A percentile compares a stretch with the other conserved stretches of the same genome.
Evolutionary conservation across 805 yeast genomes (phyloP).

Genomic region (Zygosaccharomyces gambellarensis): DNA sequence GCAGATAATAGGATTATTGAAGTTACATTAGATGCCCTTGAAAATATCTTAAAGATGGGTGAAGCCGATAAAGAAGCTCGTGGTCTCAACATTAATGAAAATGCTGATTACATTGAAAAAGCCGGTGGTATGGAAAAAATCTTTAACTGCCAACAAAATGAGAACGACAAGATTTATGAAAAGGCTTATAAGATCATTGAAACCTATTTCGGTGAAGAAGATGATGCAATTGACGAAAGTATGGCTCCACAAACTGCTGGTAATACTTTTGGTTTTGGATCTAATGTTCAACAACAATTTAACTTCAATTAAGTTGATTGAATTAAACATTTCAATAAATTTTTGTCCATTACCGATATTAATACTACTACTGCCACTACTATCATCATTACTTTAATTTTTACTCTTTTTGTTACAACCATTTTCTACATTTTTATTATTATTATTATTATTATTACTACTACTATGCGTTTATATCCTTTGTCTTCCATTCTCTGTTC

Average conservation of each 20-base stretch:
- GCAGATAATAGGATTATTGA: slow-evolving; percentile 91
- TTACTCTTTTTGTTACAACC: background rate
- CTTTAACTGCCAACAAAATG: slow-evolving; percentile 85
- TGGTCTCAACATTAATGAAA: slow-evolving; percentile 67
- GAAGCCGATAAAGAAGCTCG: slow-evolving; percentile 82
- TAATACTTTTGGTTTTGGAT: slow-evolving; percentile 84
- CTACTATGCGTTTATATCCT: too few relatives aligned
- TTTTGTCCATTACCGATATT: background rate
- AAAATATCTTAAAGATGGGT: slow-evolving; percentile 90
- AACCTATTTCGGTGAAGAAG: slow-evolving; percentile 84
- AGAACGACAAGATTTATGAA: slow-evolving; percentile 85
- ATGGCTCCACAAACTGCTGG: slow-evolving; percentile 75
- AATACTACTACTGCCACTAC: background rate
- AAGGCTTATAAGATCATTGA: slow-evolving; percentile 88
- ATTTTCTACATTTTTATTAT: background rate
- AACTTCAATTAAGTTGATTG: slow-evolving; percentile 25
- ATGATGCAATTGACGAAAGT: slow-evolving; percentile 65
- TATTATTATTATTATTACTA: too few relatives aligned
- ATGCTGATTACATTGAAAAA: slow-evolving; percentile 90
- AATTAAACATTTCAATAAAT: background rate
- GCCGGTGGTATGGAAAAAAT: slow-evolving; percentile 98
- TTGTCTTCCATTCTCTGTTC: background rate
- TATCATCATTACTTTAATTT: background rate
- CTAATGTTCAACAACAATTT: slow-evolving; percentile 50
- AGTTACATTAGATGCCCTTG: slow-evolving; percentile 92